phyloP scores from a whole-genome alignment of 805 yeast genomes.

The Saccharomycopsis babjevae region DNA sequence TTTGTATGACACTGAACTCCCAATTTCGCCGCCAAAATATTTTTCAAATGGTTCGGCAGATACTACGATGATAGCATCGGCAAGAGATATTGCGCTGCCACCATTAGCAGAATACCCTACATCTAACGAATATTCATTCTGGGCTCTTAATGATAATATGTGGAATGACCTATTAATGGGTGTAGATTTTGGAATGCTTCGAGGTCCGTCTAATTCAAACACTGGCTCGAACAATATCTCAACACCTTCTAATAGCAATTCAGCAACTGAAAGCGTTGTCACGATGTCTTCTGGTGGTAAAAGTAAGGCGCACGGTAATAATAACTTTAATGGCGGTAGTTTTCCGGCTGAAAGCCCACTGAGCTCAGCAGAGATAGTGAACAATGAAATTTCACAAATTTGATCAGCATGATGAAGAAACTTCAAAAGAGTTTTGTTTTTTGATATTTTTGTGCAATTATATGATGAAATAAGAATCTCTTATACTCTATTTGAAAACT shows the following conservation, averaged over 20 bases:
- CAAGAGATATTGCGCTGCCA: not conserved
- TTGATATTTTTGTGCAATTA: too few relatives aligned
- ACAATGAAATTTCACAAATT: not conserved
- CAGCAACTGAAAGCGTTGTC: not conserved
- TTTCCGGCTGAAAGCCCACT: not conserved
- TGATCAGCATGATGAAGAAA: not conserved
- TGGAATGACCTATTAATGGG: conserved; percentile 42
- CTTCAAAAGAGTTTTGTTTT: not conserved
- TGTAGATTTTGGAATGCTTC: conserved; percentile 5
- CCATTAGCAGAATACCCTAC: not conserved
- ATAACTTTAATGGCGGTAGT: not conserved
- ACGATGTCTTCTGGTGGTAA: not conserved
- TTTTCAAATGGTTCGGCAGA: not conserved
- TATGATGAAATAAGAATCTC: too few relatives aligned
- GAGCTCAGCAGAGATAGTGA: not conserved
- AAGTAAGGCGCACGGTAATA: not conserved
- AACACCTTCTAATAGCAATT: not conserved
- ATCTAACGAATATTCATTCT: conserved; percentile 33
- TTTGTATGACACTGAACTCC: not conserved
- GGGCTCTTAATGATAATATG: conserved; percentile 57
- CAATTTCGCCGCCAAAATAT: not conserved
- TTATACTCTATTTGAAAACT: too few relatives aligned
- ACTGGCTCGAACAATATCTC: not conserved
- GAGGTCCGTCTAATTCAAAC: not conserved
- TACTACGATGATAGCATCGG: not conserved